These are phyloP conservation scores for Castanea sativa DNA, from an alignment of 306 rosid species.

Conservation along the genomic window DNA sequence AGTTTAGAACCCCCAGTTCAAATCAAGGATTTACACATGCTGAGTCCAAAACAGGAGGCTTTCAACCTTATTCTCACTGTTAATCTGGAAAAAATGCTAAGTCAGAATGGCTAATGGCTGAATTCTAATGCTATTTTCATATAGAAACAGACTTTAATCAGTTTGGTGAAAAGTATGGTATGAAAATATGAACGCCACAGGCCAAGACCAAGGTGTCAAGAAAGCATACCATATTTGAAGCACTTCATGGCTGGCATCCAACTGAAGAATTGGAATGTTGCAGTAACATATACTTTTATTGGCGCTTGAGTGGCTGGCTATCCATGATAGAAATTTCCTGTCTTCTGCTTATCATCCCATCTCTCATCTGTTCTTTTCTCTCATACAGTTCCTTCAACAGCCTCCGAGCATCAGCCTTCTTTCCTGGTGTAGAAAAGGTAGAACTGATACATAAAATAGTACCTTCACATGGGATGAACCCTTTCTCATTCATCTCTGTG, in stretches of 20 bases:
- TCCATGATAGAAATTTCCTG: neutral
- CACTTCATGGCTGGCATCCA: neutral
- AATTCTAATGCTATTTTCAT: neutral
- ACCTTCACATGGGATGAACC: slow-evolving; percentile 61
- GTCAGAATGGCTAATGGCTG: neutral
- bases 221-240: neutral
- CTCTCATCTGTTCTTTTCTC: slow-evolving; percentile 43
- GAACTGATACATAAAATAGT: slow-evolving; percentile 58
- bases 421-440: slow-evolving; percentile 66
- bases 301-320: neutral
- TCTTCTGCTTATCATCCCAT: slow-evolving; percentile 21
- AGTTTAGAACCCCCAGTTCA: neutral
- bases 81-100: neutral
- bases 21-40: too few relatives aligned
- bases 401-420: slow-evolving; percentile 59
- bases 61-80: neutral
- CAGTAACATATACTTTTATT: neutral
- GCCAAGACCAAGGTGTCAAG: neutral
- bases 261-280: neutral
- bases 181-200: neutral
- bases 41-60: too few relatives aligned
- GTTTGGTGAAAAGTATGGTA: neutral
- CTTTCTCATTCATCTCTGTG: slow-evolving; percentile 69
- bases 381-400: slow-evolving; percentile 53
- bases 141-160: neutral